Conservation (phyloP, 768 basidiomycete species). For the Zangia roseola region DNA sequence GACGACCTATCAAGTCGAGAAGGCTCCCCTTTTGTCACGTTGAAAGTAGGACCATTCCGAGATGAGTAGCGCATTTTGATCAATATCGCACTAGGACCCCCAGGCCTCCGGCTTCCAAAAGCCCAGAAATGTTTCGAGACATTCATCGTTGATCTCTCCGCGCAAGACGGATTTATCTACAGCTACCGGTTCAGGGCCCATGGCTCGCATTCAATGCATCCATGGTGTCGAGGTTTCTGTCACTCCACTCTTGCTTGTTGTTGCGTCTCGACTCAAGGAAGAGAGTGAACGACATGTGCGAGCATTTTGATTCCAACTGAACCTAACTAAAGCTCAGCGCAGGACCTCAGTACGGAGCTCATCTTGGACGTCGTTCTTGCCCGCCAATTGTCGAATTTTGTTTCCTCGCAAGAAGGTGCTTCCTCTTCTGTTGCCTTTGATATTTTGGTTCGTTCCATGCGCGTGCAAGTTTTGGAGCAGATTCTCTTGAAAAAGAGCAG, state of each 20-base stretch:
- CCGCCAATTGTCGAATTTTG: conserved; percentile 35
- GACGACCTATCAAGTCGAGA: conserved; percentile 44
- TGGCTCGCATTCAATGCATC: conserved; percentile 39
- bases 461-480: conserved; percentile 48
- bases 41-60: conserved; percentile 37
- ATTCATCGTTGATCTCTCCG: conserved; percentile 2
- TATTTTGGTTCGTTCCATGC: conserved; percentile 38
- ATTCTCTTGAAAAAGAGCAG: conserved; percentile 23
- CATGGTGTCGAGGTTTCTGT: conserved; percentile 41
- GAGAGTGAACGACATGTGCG: conserved; percentile 49
- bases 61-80: neutral
- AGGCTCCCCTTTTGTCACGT: conserved; percentile 44
- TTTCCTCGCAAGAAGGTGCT: conserved; percentile 20
- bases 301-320: neutral
- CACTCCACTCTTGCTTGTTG: conserved; percentile 56
- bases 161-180: conserved; percentile 1
- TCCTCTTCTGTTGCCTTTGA: conserved; percentile 37
- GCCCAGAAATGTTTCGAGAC: neutral
- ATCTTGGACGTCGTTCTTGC: conserved; percentile 43
- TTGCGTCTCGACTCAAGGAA: conserved; percentile 43
- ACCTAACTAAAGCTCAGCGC: conserved; percentile 7
- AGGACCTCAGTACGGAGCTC: conserved; percentile 40
- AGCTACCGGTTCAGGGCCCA: conserved; percentile 1
- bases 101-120: conserved; percentile 6
- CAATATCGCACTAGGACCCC: conserved; percentile 11